A percentile compares a stretch with the other conserved stretches of the same genome.
phyloP scores from a whole-genome alignment of 2,329 filamentous ascomycete genomes.

The Camptophora hylomeconis region DNA sequence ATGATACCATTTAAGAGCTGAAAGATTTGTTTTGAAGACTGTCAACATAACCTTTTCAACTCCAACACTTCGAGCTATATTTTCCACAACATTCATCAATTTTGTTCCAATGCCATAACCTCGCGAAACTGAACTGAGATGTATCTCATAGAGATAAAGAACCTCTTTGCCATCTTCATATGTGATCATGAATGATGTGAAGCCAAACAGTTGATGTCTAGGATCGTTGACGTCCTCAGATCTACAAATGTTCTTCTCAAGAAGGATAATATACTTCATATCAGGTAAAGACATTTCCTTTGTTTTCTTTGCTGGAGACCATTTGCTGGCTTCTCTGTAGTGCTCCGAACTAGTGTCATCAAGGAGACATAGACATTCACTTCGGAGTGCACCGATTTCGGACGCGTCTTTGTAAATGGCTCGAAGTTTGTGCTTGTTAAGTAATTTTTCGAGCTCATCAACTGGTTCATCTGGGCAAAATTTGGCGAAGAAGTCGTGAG shows the following conservation, averaged over 20 bases:
- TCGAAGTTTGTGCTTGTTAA: too few relatives aligned
- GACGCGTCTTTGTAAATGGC: too few relatives aligned
- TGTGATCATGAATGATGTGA: conserved; percentile 45
- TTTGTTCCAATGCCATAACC: conserved; percentile 38
- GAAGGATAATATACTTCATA: conserved; percentile 45
- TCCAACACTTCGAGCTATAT: conserved; percentile 32
- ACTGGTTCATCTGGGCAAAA: too few relatives aligned
- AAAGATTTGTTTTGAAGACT: conserved; percentile 40
- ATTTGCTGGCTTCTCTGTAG: conserved; percentile 42
- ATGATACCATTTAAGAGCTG: conserved; percentile 37
- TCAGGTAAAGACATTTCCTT: conserved; percentile 45
- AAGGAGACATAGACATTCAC: too few relatives aligned
- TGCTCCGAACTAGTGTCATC: conserved; percentile 40
- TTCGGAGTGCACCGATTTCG: too few relatives aligned
- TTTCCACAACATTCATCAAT: conserved; percentile 37
- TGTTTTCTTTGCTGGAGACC: conserved; percentile 40
- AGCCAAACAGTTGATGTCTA: conserved; percentile 21
- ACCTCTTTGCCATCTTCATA: conserved; percentile 43
- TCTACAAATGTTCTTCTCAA: conserved; percentile 1
- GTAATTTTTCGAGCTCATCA: too few relatives aligned
- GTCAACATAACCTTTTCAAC: conserved; percentile 48
- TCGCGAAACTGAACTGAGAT: conserved; percentile 33
- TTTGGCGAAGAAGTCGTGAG: too few relatives aligned
- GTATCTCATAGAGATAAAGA: conserved; percentile 53
- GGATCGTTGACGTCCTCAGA: not conserved